Evolutionary conservation across 176 grass and related monocot genomes (phyloP), one percentile per base, ranked within the genome.

Genomic region (Thinopyrum elongatum): DNA sequence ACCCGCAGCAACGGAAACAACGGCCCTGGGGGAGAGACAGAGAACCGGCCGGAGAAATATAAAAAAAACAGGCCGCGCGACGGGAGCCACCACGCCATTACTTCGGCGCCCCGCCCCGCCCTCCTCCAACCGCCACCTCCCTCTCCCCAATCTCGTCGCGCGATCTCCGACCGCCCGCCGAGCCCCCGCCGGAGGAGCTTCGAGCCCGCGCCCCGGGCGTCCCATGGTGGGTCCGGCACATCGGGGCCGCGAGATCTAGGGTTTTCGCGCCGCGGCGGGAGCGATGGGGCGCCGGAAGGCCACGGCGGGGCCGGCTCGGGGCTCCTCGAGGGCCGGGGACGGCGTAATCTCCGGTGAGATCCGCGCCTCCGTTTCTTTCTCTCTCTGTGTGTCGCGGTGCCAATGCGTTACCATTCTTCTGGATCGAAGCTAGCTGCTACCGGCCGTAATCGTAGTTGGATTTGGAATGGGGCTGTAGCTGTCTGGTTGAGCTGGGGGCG

Each of bases 311-410:
- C 59, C 85, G 16, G 26, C 76, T 8, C 61, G 89, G 51, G 65
- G 81, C 61, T 85, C 62, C 23, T 77, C 85, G 21, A 91, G 58
- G 53, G 71, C 36, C 3, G 77, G 53, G 31, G 15, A 57, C 22
- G 44, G 63, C 86, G 86, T 22, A 63, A 82, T 91, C 30, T 74
- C 86, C 39, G 90, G 90, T 91, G 71, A 91, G 90, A 91, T 85
- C 86, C 77, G 31, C 46, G 28, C 33, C 34, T 55, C n/a, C 2
- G 6, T 42, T 61, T 81, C 23, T 41, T 31, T 81, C 26, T 15
- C 46, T 65, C 26, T n/a, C 51, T 11, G 70, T 22, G 17, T 76
- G 49, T 12, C 59, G 34, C 21, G 10, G 46, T 19, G 44, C 10
- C 26, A 87, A 61, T 28, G 68, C 80, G 73, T 65, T 51, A 10